Conservation (phyloP, 2,329 filamentous ascomycete genomes). For the Cercospora zeina region DNA sequence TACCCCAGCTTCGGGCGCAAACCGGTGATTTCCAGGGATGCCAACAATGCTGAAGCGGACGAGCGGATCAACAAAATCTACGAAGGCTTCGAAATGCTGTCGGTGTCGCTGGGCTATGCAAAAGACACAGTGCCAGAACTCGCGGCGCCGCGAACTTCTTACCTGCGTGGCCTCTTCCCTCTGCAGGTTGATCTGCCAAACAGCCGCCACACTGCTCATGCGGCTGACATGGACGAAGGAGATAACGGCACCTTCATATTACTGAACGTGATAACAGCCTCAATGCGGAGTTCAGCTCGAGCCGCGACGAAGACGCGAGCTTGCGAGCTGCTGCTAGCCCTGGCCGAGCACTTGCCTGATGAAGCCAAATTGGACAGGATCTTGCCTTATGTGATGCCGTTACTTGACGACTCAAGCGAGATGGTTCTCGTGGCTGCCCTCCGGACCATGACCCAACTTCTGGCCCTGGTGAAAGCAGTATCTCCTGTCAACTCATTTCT, state of each 20-base stretch:
- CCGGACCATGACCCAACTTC: slow-evolving; percentile 81
- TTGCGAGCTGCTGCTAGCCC: slow-evolving; percentile 87
- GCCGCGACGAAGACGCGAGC: slow-evolving; percentile 84
- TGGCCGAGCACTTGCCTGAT: slow-evolving; percentile 86
- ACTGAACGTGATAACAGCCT: slow-evolving; percentile 82
- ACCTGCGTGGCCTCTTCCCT: slow-evolving; percentile 68
- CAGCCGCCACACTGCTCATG: slow-evolving; percentile 69
- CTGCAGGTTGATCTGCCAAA: slow-evolving; percentile 84
- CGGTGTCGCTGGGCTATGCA: slow-evolving; percentile 82
- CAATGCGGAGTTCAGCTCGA: slow-evolving; percentile 82
- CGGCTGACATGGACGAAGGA: slow-evolving; percentile 58
- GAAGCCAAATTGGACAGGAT: slow-evolving; percentile 94
- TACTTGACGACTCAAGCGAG: slow-evolving; percentile 80
- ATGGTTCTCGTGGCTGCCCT: slow-evolving; percentile 83
- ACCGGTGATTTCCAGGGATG: slow-evolving; percentile 65
- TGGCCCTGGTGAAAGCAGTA: slow-evolving; percentile 84
- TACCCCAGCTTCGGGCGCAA: slow-evolving; percentile 80
- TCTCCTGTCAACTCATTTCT: slow-evolving; percentile 70
- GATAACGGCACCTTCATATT: slow-evolving; percentile 95
- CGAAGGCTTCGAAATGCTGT: slow-evolving; percentile 96
- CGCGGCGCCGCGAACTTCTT: slow-evolving; percentile 31
- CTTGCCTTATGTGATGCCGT: slow-evolving; percentile 80
- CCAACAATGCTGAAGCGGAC: slow-evolving; percentile 82
- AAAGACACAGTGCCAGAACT: slow-evolving; percentile 47
- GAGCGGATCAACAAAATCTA: slow-evolving; percentile 92